phyloP scores from a whole-genome alignment of 257 asterid genomes.

The Rauvolfia tetraphylla region DNA sequence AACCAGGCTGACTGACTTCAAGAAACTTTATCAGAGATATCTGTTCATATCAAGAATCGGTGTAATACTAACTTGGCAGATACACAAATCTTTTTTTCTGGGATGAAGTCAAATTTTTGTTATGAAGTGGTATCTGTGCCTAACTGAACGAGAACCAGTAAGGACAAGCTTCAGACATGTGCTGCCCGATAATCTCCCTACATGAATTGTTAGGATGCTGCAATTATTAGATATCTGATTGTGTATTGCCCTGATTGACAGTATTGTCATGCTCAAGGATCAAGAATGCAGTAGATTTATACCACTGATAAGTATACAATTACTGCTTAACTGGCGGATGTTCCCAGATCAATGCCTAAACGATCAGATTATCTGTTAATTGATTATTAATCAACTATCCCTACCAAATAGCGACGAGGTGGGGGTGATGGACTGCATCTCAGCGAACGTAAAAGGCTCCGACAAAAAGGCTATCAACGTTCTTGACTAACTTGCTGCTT shows the following conservation, averaged over 20 bases:
- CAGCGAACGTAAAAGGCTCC: background rate
- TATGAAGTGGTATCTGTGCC: too few species aligned
- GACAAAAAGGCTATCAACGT: background rate
- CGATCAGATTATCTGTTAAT: too few species aligned
- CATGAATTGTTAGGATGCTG: too few species aligned
- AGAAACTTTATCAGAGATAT: too few species aligned
- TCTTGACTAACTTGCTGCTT: background rate
- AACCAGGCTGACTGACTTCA: background rate
- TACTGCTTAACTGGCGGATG: background rate
- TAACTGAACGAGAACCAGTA: too few species aligned
- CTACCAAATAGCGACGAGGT: too few species aligned
- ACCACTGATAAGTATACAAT: too few species aligned
- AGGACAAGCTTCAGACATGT: background rate
- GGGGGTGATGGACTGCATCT: background rate
- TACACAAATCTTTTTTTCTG: background rate
- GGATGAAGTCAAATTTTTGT: too few species aligned
- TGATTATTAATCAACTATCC: too few species aligned
- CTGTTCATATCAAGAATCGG: background rate
- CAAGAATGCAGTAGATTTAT: too few species aligned
- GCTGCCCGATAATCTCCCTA: background rate
- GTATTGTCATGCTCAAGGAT: background rate
- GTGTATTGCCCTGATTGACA: background rate
- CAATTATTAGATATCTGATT: background rate
- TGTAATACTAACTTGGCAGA: background rate
- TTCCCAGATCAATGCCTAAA: background rate